A percentile compares a stretch with the other conserved stretches of the same genome.
Conservation (phyloP, 768 basidiomycete species). For the Pleurotus ostreatus region DNA sequence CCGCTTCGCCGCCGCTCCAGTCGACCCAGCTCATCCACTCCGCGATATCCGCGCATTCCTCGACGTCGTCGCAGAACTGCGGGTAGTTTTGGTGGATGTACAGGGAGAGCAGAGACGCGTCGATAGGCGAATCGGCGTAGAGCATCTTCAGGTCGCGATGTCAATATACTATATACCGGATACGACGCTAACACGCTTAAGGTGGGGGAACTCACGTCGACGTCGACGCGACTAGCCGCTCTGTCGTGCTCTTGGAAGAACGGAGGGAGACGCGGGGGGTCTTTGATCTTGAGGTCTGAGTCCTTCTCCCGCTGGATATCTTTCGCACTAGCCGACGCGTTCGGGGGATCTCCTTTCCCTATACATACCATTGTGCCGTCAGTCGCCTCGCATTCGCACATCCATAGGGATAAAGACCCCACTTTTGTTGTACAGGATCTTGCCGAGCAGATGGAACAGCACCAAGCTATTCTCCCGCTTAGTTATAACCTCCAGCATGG, state of each 20-base stretch:
- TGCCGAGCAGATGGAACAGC: conserved; percentile 91
- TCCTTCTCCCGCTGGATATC: conserved; percentile 61
- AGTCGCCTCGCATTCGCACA: background rate
- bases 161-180: no score
- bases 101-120: conserved; percentile 81
- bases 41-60: conserved; percentile 64
- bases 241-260: conserved; percentile 62
- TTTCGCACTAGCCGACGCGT: conserved; percentile 50
- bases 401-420: conserved; percentile 17
- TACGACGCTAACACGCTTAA: no score
- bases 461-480: conserved; percentile 81
- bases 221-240: conserved; percentile 67
- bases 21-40: conserved; percentile 82
- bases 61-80: conserved; percentile 75
- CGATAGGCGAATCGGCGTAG: conserved; percentile 84
- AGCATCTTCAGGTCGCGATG: conserved; percentile 43
- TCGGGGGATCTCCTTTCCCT: conserved; percentile 76
- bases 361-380: background rate
- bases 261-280: conserved; percentile 52
- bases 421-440: conserved; percentile 96
- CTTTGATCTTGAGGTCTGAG: conserved; percentile 48
- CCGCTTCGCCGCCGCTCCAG: conserved; percentile 59
- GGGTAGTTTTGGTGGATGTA: conserved; percentile 95
- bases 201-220: conserved; percentile 49
- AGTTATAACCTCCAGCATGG: conserved; percentile 70